A percentile compares a stretch with the other conserved stretches of the same genome.
Evolutionary conservation across 345 rosid genomes (phyloP).

Genomic region (Bruguiera parviflora): DNA sequence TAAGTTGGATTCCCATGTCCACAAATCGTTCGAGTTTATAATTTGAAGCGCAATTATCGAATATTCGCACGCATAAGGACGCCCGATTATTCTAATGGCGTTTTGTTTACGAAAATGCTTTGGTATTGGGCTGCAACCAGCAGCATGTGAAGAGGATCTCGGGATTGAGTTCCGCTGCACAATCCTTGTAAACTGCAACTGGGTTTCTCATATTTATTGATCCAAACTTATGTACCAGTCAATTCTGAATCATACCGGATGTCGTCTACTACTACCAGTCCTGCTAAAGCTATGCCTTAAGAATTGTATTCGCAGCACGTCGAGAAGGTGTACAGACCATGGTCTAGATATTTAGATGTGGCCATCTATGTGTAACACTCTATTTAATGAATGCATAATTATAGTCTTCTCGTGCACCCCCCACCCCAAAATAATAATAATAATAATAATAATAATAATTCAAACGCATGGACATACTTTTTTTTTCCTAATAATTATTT

Average conservation of each 20-base stretch:
- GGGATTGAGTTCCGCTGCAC: conserved; percentile 49
- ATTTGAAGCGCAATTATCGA: conserved; percentile 37
- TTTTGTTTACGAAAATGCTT: conserved; percentile 13
- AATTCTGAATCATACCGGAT: background rate
- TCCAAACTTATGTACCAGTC: conserved; percentile 14
- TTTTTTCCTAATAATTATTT: too few relatives aligned
- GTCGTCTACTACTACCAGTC: background rate
- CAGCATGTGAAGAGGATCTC: conserved; percentile 54
- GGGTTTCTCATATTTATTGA: conserved; percentile 2
- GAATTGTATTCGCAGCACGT: background rate
- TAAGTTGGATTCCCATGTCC: conserved; percentile 35
- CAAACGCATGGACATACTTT: too few relatives aligned
- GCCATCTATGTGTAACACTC: too few relatives aligned
- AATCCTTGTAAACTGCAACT: conserved; percentile 13
- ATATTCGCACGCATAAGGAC: conserved; percentile 64
- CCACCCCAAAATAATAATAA: too few relatives aligned
- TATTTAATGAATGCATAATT: too few relatives aligned
- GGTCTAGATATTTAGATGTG: background rate
- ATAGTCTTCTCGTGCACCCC: too few relatives aligned
- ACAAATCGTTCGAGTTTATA: conserved; percentile 22
- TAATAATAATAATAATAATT: too few relatives aligned
- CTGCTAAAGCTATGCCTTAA: background rate
- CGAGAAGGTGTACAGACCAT: background rate
- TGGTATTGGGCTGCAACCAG: conserved; percentile 29
- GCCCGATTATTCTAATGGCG: conserved; percentile 16